These are phyloP conservation scores for Leptomonas pyrrhocoris DNA, from an alignment of 208 protist species.

Conservation along the genomic window DNA sequence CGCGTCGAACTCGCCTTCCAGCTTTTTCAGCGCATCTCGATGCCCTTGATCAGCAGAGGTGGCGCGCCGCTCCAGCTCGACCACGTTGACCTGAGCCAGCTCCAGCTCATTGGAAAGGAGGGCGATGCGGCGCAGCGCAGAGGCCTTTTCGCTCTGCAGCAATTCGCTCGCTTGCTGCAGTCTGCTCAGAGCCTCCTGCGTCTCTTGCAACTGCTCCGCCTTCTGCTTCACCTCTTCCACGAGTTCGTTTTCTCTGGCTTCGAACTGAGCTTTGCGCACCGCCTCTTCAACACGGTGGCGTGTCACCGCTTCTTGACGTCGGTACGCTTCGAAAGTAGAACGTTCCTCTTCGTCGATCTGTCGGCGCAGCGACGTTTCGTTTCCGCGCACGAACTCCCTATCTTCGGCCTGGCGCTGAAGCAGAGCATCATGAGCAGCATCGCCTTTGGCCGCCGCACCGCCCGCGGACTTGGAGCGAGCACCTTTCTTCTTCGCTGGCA, in stretches of 20 bases:
- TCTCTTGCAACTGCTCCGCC: slow-evolving; percentile 20
- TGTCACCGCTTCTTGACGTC: slow-evolving; percentile 51
- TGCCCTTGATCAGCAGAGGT: slow-evolving; percentile 35
- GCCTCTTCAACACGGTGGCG: slow-evolving; percentile 53
- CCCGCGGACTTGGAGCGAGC: slow-evolving; percentile 30
- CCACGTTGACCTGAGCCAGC: slow-evolving; percentile 52
- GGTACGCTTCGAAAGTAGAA: slow-evolving; percentile 47
- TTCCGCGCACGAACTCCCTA: slow-evolving; percentile 53
- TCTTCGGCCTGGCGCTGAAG: slow-evolving; percentile 50
- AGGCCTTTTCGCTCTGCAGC: slow-evolving; percentile 70
- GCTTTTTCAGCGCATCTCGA: slow-evolving; percentile 26
- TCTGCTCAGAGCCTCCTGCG: slow-evolving; percentile 31
- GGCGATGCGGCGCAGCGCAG: slow-evolving; percentile 56
- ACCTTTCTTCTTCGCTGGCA: slow-evolving; percentile 55
- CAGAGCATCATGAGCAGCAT: slow-evolving; percentile 46
- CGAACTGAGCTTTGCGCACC: slow-evolving; percentile 46
- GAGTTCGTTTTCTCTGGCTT: slow-evolving; percentile 59
- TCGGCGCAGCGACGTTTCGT: slow-evolving; percentile 58
- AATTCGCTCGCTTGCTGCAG: slow-evolving; percentile 52
- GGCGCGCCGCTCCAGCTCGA: slow-evolving; percentile 42
- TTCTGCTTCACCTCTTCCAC: slow-evolving; percentile 25
- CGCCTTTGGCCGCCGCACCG: slow-evolving; percentile 37
- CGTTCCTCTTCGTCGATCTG: slow-evolving; percentile 71
- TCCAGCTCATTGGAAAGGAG: slow-evolving; percentile 81
- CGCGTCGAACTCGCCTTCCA: slow-evolving; percentile 37